phyloP scores from a whole-genome alignment of 139 green algal genomes.

The Tetradesmus obliquus region DNA sequence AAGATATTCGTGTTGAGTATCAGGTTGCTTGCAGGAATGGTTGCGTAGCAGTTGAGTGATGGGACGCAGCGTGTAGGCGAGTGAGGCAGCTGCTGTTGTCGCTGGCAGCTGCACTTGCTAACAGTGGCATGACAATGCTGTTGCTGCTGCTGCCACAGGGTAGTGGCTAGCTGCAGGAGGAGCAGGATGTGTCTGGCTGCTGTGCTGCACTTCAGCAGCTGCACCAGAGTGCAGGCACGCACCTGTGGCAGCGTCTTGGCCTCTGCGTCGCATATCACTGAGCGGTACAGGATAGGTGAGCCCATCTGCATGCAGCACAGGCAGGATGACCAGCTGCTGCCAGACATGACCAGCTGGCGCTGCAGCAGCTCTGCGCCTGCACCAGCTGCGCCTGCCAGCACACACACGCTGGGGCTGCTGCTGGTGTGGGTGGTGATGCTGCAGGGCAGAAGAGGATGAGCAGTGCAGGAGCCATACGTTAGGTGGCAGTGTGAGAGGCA shows the following conservation, averaged over 20 bases:
- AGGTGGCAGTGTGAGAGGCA: neutral
- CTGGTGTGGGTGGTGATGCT: slow-evolving; percentile 10
- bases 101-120: neutral
- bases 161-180: too few species aligned
- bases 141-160: neutral
- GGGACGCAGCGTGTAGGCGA: neutral
- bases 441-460: neutral
- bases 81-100: neutral
- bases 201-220: neutral
- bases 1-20: neutral
- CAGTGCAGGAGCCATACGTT: neutral
- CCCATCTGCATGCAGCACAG: slow-evolving; percentile 21
- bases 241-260: slow-evolving; percentile 21
- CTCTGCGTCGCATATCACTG: neutral
- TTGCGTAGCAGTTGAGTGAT: too few species aligned
- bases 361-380: neutral
- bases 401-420: slow-evolving; percentile 28
- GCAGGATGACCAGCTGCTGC: slow-evolving; percentile 26
- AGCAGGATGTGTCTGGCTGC: too few species aligned
- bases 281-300: neutral
- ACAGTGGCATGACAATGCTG: neutral
- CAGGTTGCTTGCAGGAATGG: neutral
- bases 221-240: too few species aligned
- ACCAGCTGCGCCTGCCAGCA: slow-evolving; percentile 14
- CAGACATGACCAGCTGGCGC: slow-evolving; percentile 9